Percentiles rank a stretch among this genome's conserved stretches.
Evolutionary conservation across 352 stramenopile species (phyloP).

Genomic region (Lagenidium sp.): DNA sequence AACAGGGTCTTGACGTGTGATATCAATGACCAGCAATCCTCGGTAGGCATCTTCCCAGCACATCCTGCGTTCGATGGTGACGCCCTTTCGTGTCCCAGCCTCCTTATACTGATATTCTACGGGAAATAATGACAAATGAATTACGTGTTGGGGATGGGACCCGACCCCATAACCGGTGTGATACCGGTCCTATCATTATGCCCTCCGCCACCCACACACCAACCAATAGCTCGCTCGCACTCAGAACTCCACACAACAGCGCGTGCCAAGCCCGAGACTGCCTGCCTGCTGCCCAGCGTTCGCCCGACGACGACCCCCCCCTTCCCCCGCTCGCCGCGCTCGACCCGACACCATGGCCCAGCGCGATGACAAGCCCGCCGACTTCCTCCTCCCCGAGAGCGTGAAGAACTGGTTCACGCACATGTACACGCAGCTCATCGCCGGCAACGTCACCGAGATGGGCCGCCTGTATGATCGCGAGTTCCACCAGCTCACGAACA

Average conservation of each 20-base stretch:
- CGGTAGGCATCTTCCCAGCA: too few species aligned
- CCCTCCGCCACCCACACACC: background rate
- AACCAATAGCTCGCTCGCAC: constrained; percentile 1
- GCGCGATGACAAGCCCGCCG: constrained; percentile 78
- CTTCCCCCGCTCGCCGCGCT: background rate
- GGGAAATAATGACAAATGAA: too few species aligned
- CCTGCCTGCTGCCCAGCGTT: too few species aligned
- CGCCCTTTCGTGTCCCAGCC: too few species aligned
- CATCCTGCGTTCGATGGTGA: too few species aligned
- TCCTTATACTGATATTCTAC: too few species aligned
- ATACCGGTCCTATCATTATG: too few species aligned
- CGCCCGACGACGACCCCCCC: background rate
- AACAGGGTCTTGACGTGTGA: too few species aligned
- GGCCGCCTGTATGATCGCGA: constrained; percentile 82
- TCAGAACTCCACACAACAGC: background rate
- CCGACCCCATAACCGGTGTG: too few species aligned
- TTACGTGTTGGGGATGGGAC: too few species aligned
- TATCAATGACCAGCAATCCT: too few species aligned
- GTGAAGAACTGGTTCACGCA: constrained; percentile 87
- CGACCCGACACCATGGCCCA: constrained; percentile 34
- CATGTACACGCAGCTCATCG: constrained; percentile 81
- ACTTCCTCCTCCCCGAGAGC: constrained; percentile 82
- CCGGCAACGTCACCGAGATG: constrained; percentile 77
- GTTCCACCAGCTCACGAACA: constrained; percentile 83
- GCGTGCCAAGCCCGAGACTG: too few species aligned